phyloP scores from a whole-genome alignment of 75 land plant species.

The Adiantum capillusveneris region DNA sequence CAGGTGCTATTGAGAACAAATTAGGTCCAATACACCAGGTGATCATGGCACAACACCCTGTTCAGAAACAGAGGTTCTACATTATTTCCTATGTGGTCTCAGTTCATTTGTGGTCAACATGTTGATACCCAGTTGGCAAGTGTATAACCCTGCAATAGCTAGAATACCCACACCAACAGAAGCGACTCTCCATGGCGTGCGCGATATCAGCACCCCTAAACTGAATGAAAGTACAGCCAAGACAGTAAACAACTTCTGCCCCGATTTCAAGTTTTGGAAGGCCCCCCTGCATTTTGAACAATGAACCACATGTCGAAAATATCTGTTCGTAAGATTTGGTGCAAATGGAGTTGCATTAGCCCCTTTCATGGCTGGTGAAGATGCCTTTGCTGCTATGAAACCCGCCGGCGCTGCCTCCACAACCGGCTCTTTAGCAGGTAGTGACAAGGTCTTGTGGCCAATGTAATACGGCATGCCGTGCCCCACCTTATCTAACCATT shows the following conservation, averaged over 20 bases:
- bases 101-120: constrained; percentile 59
- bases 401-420: constrained; percentile 82
- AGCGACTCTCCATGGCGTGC: neutral
- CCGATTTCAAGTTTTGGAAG: constrained; percentile 26
- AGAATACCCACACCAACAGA: neutral
- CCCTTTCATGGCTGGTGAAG: constrained; percentile 66
- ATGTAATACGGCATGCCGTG: constrained; percentile 91
- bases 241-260: neutral
- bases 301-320: constrained; percentile 73
- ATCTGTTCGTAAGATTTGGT: constrained; percentile 63
- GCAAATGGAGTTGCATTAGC: constrained; percentile 56
- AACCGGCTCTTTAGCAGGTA: constrained; percentile 47
- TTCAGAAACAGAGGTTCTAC: too few relatives aligned
- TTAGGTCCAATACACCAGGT: too few relatives aligned
- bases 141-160: neutral
- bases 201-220: neutral
- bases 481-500: constrained; percentile 74
- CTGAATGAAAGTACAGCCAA: neutral
- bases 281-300: constrained; percentile 60
- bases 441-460: constrained; percentile 51
- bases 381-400: constrained; percentile 42
- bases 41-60: too few relatives aligned
- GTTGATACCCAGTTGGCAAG: constrained; percentile 9
- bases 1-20: too few relatives aligned
- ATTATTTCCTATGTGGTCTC: constrained; percentile 22